Evolutionary conservation across 805 yeast species (phyloP).

Genomic region (Ogataea ramenticola): DNA sequence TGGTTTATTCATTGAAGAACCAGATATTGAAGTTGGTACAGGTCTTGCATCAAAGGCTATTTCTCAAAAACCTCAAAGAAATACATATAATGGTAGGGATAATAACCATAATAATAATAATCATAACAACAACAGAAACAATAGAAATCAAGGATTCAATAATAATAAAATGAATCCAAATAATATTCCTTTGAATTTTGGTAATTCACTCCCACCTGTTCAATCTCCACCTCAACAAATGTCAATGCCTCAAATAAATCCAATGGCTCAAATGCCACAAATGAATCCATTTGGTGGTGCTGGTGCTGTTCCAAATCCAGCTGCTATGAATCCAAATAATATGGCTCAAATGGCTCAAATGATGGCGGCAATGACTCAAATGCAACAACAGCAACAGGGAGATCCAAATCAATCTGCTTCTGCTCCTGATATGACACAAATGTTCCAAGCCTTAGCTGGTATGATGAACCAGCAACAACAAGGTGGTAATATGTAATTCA

Average conservation of each 20-base stretch:
- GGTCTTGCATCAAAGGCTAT: constrained; percentile 91
- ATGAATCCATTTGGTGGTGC: constrained; percentile 15
- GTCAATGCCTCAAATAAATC: constrained; percentile 13
- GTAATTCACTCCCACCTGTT: constrained; percentile 8
- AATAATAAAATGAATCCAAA: constrained; percentile 13
- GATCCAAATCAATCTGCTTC: constrained; percentile 14
- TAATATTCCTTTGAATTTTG: constrained; percentile 15
- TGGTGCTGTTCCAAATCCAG: constrained; percentile 9
- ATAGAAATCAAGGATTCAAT: constrained; percentile 2
- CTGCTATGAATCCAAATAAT: not conserved
- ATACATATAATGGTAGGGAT: constrained; percentile 60
- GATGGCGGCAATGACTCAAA: constrained; percentile 27
- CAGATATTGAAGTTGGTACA: constrained; percentile 93
- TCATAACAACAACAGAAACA: not conserved
- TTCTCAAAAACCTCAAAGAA: constrained; percentile 88
- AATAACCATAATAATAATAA: constrained; percentile 6
- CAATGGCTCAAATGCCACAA: constrained; percentile 6
- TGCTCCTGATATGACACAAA: constrained; percentile 26
- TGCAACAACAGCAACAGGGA: constrained; percentile 14
- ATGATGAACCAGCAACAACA: constrained; percentile 25
- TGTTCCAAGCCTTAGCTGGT: constrained; percentile 28
- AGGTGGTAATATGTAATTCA: no score
- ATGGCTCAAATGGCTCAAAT: constrained; percentile 19
- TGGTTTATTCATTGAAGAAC: constrained; percentile 88
- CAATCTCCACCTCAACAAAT: constrained; percentile 7